These are phyloP conservation scores for Cicer bijugum DNA, from an alignment of 306 rosid genomes.

Conservation along the genomic window DNA sequence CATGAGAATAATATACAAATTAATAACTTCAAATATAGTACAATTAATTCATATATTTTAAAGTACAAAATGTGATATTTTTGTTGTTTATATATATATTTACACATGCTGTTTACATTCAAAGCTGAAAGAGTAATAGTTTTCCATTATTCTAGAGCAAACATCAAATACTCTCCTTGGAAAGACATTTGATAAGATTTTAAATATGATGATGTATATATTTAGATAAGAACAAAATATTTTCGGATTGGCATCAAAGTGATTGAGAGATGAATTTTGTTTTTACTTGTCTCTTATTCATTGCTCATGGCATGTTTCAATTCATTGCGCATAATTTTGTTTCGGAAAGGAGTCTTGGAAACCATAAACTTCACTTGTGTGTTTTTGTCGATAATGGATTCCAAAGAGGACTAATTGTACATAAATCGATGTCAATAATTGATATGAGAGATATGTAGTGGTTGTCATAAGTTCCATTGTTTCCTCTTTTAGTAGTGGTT, in stretches of 20 bases:
- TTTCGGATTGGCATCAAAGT: constrained; percentile 43
- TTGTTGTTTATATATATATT: too few species aligned
- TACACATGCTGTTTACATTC: too few species aligned
- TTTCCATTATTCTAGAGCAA: constrained; percentile 2
- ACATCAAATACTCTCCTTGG: neutral
- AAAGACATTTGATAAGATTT: constrained; percentile 23
- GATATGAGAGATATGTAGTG: constrained; percentile 36
- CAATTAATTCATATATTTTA: too few species aligned
- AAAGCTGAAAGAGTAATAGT: neutral
- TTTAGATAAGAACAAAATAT: constrained; percentile 43
- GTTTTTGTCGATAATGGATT: constrained; percentile 49
- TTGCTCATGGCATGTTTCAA: constrained; percentile 52
- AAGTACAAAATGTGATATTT: too few species aligned
- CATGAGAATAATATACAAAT: too few species aligned
- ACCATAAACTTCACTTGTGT: constrained; percentile 45
- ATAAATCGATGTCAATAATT: constrained; percentile 48
- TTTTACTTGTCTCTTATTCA: constrained; percentile 45
- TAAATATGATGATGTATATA: neutral
- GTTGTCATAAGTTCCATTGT: constrained; percentile 31
- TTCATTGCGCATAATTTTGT: constrained; percentile 45
- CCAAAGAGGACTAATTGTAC: constrained; percentile 48
- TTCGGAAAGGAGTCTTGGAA: constrained; percentile 51
- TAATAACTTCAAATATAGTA: too few species aligned
- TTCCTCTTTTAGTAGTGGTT: neutral
- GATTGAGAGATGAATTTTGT: constrained; percentile 52